Evolutionary conservation across 306 rosid genomes (phyloP), one percentile per base, ranked within the genome.

Genomic region (Prunus mongolica): DNA sequence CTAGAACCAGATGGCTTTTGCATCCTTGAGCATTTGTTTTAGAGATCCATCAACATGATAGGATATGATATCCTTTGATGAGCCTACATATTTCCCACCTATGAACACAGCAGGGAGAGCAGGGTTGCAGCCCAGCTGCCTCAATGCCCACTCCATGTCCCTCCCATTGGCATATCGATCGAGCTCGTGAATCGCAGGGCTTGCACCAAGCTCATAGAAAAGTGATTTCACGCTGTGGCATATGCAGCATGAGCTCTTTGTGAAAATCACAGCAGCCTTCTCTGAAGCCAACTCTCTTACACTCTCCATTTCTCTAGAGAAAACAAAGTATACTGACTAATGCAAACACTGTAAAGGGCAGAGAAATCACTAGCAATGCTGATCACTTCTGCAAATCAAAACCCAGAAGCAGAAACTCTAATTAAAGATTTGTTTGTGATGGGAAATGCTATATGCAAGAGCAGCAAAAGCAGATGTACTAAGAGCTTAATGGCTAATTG

Each of bases 1-100:
- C 85, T 88, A 96, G 79, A 96, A 91, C 99, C 99, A 96, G 70
- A 96, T 96, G 76, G 99, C 99, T 74, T 75, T 89, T 15, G 99
- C 99, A 74, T 93, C 98, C 13, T 86, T 91, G 77, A 96, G 96
- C 94, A 88, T 80, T 89, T 93, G 97, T 58, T 93, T 96, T 55
- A 96, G 93, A 76, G 94, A 81, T 8, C 98, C 99, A 80, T 96
- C 93, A 75, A 96, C 94, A 74, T 96, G 99, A 63, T 89, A 96
- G 28, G 99, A 92, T 58, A 96, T 93, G 60, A 96, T 84, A 77
- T 96, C 99, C 78, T 89, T 93, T 18, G 99, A 88, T 3, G 98
- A 91, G 22, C 99, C 99, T 2, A 93, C 89, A 80, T 83, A 91
- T 72, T 83, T 88, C 47, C 98, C 99, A 47, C 99, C 99, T 2